Base-by-base conservation (phyloP, 163 green algal genomes). In the Chlorella variabilis region DNA sequence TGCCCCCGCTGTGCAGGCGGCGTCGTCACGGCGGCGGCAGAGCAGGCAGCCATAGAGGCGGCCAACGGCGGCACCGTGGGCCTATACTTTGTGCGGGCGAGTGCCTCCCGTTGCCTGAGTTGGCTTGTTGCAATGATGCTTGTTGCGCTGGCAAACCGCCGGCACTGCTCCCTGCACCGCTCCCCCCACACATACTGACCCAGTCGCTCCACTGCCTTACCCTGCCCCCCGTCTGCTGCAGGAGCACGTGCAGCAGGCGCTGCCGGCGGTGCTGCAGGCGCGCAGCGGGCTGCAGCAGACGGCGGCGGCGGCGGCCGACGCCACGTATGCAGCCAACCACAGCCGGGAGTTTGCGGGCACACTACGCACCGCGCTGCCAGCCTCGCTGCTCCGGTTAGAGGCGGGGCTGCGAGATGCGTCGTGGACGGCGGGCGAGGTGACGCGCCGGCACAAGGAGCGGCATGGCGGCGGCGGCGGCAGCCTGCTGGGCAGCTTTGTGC, bases 331-430 rank as follows among this genome's bases (percentile, higher is more conserved):
- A 29, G 73, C 73, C 39, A 56, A 21, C 7, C 73, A 80, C 56
- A 71, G 54, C 36, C 36, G 56, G 0, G 73, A 80, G 38, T 80
- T 80, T 58, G 73, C 27, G 0, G 15, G 21, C 38, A 59, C 54
- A 6, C 23, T 80, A n/a, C 36, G 73, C 13, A 34, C 27, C 13
- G 31, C 42, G 27, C 73, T 80, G 36, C 73, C 73, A 18, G 56
- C 73, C 27, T 80, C 73, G 56, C 73, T 80, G 56, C 73, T 70
- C 73, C 73, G 73, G 0, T 42, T 80, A 36, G 73, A 80, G 56
- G 38, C 54, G 0, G 21, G 34, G 3, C 41, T 80, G 29, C 73
- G 73, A 6, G 73, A 80, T 33, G 73, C 73, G 3, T 58, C 73
- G 11, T 80, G 73, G 73, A 15, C 56, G 3, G 73, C 73, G 0